These are phyloP conservation scores for Sistotremastrum niveocremeum DNA, from an alignment of 768 basidiomycete species.

Conservation along the genomic window DNA sequence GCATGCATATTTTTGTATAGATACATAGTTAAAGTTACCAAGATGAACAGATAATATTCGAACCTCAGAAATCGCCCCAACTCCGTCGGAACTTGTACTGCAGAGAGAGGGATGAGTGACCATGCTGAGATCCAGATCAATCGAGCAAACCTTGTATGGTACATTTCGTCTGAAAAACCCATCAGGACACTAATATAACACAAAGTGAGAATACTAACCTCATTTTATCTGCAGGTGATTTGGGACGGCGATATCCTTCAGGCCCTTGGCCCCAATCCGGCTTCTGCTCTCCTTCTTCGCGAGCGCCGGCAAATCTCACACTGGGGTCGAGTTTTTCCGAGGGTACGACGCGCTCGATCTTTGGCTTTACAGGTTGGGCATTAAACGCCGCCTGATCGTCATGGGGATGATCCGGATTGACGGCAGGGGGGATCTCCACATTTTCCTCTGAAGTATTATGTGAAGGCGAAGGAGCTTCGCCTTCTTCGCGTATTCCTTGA, in stretches of 20 bases:
- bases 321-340: constrained; percentile 60
- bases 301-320: constrained; percentile 43
- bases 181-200: neutral
- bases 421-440: constrained; percentile 2
- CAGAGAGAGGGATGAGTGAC: constrained; percentile 45
- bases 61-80: constrained; percentile 70
- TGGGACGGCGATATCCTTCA: constrained; percentile 60
- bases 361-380: constrained; percentile 26
- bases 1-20: too few species aligned
- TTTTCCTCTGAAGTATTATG: constrained; percentile 12
- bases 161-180: constrained; percentile 45
- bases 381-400: constrained; percentile 18
- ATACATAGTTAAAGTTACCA: too few species aligned
- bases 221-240: constrained; percentile 61
- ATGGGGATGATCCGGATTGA: constrained; percentile 16
- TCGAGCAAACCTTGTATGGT: constrained; percentile 53
- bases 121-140: constrained; percentile 14
- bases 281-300: constrained; percentile 35
- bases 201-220: constrained; percentile 28
- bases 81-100: constrained; percentile 85
- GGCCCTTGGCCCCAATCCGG: constrained; percentile 63
- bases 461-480: constrained; percentile 8
- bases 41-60: constrained; percentile 4
- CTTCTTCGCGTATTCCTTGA: constrained; percentile 50
- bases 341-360: constrained; percentile 42